Evolutionary conservation across 1,139 yeast species (phyloP), one percentile per base, ranked within the genome.

Genomic region (Candida frijolesensis): DNA sequence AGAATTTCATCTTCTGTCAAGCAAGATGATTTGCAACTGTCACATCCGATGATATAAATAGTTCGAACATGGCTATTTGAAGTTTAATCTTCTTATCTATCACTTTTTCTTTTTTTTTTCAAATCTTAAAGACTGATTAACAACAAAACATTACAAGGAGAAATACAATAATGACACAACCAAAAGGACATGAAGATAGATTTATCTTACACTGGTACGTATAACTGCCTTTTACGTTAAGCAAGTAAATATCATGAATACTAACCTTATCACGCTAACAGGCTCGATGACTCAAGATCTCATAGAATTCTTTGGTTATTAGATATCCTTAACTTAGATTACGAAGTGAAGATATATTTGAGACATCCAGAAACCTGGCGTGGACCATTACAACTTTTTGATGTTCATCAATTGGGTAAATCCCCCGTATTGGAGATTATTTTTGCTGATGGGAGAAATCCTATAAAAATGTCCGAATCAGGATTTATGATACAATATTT

Each of bases 401-500:
- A 76, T 39, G 73, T 81, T 10, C 85, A 83, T 57, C 85, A 85
- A 4, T 62, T 78, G 29, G 87, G 86, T 1, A 81, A 80, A 58
- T 68, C 82, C 1, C 88, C 89, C 0, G 62, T 83, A 5, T 62
- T 82, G 43, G 81, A 79, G 50, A 68, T 82, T 18, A 60, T 65
- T 14, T 72, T 66, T 50, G 74, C 67, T 29, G 79, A 79, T 59
- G 83, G 83, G 11, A 64, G 69, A 38, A 63, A 62, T 40, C 61
- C 65, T 51, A 46, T 70, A 18, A 61, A 64, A 49, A 63, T 79
- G 39, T 76, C 76, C 6, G 85, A 80, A 58, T 70, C 76, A 46
- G 84, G 84, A 1, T 65, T 66, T 44, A 80, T 80, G n/a, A 66
- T 78, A 46, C 79, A 71, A 54, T 78, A 75, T 57, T 55, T 80